A percentile compares a stretch with the other conserved stretches of the same genome.
Conservation (phyloP, 805 yeast species). For the Metschnikowia lachancei region DNA sequence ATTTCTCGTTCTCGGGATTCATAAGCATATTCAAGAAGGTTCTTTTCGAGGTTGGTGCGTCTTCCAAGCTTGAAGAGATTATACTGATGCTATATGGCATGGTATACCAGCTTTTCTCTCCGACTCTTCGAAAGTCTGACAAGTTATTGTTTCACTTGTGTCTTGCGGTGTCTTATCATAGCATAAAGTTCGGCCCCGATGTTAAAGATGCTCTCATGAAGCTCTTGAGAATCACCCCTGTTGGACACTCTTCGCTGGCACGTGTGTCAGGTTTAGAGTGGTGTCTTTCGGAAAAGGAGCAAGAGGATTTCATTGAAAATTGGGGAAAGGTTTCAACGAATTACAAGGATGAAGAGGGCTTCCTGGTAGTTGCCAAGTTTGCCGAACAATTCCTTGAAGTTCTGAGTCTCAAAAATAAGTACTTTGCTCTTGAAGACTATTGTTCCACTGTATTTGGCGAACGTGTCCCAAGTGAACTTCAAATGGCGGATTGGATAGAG, state of each 20-base stretch:
- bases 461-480: background rate
- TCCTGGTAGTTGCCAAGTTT: background rate
- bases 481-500: constrained; percentile 8
- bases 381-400: constrained; percentile 2
- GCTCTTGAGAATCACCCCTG: background rate
- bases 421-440: background rate
- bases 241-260: background rate
- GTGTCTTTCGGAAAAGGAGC: background rate
- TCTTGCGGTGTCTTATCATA: constrained; percentile 30
- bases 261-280: background rate
- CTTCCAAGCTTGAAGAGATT: constrained; percentile 25
- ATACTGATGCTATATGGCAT: constrained; percentile 43
- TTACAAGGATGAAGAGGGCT: background rate
- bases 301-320: background rate
- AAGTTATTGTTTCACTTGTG: constrained; percentile 43
- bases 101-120: constrained; percentile 44
- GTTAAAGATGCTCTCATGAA: constrained; percentile 17
- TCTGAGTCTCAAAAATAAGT: background rate
- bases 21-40: constrained; percentile 19
- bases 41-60: constrained; percentile 17
- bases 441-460: background rate
- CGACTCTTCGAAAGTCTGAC: constrained; percentile 47
- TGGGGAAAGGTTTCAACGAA: background rate
- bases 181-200: constrained; percentile 25
- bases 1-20: constrained; percentile 47